These are phyloP conservation scores for Plasmopara halstedii DNA, from an alignment of 352 stramenopile genomes.

Conservation along the genomic window DNA sequence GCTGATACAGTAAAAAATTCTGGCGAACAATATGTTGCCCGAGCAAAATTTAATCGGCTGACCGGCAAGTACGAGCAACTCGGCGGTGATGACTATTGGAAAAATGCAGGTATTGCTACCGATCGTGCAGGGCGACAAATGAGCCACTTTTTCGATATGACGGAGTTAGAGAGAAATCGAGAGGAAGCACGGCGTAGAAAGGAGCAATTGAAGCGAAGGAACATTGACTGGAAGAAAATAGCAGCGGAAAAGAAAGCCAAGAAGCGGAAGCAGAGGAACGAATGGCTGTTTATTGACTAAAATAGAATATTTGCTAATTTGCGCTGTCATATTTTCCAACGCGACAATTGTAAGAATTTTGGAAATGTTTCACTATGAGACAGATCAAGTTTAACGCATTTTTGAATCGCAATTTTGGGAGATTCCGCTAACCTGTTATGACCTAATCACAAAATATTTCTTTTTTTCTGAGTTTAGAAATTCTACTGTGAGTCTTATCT, in stretches of 20 bases:
- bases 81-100: conserved; percentile 59
- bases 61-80: conserved; percentile 69
- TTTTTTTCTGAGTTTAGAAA: no score
- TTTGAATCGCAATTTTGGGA: no score
- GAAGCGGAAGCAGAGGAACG: conserved; percentile 77
- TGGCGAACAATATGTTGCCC: conserved; percentile 54
- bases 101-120: conserved; percentile 38
- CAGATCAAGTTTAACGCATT: no score
- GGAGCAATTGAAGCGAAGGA: conserved; percentile 75
- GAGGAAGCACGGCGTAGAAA: conserved; percentile 66
- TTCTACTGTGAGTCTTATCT: no score
- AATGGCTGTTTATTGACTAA: conserved; percentile 81
- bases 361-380: background rate
- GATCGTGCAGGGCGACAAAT: conserved; percentile 78
- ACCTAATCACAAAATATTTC: no score
- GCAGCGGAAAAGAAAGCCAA: conserved; percentile 80
- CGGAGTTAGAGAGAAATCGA: conserved; percentile 71
- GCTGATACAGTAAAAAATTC: conserved; percentile 35
- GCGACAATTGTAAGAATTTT: background rate
- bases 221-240: conserved; percentile 86
- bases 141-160: conserved; percentile 83
- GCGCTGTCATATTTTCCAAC: background rate
- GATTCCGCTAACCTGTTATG: no score
- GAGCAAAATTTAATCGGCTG: conserved; percentile 74
- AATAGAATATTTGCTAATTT: background rate